Conservation (phyloP, 257 asterid species). For the Solanum medicagineum region DNA sequence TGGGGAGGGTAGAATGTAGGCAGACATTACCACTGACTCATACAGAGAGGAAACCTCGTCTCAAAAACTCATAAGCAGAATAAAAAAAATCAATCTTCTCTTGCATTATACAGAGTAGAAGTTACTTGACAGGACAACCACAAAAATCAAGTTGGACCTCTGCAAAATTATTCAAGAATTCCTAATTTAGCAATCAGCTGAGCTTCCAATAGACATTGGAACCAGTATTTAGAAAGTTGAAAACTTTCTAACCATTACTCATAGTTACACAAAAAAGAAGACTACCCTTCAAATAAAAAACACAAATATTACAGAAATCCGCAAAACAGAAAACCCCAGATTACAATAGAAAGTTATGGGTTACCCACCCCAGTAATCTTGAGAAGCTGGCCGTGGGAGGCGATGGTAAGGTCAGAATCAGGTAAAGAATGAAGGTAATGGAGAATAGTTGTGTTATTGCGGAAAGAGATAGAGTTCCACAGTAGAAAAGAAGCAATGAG, state of each 20-base stretch:
- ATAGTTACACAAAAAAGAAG: not conserved
- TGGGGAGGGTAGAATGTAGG: no score
- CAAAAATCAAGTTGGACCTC: not conserved
- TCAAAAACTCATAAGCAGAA: no score
- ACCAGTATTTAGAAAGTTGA: not conserved
- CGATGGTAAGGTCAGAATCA: slow-evolving; percentile 22
- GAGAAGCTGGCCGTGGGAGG: slow-evolving; percentile 28
- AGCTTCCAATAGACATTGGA: not conserved
- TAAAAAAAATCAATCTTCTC: not conserved
- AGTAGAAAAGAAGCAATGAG: slow-evolving; percentile 19
- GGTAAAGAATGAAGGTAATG: slow-evolving; percentile 20
- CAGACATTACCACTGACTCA: no score
- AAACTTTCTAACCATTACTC: not conserved
- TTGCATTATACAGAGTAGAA: not conserved
- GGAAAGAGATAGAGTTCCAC: slow-evolving; percentile 17
- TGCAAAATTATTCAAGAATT: not conserved
- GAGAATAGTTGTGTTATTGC: slow-evolving; percentile 10
- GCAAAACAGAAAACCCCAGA: not conserved
- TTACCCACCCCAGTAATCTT: slow-evolving; percentile 32
- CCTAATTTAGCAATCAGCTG: not conserved
- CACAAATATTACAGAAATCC: not conserved
- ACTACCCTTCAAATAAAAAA: not conserved
- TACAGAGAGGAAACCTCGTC: no score
- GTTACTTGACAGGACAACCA: not conserved
- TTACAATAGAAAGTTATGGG: not conserved